phyloP scores from a whole-genome alignment of 306 rosid species.

The Comarum palustre region DNA sequence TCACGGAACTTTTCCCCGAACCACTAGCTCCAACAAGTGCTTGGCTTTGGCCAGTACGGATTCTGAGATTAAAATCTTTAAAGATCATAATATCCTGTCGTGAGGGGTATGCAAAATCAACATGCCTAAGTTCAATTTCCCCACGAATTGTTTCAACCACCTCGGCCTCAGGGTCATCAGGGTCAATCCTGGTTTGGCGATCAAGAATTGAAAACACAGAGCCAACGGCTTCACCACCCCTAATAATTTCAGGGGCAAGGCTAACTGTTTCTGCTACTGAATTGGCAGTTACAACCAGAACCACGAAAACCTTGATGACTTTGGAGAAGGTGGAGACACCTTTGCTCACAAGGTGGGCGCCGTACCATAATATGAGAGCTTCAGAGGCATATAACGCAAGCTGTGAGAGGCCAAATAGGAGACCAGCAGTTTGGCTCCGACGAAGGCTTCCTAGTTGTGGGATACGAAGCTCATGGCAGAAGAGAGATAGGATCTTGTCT shows the following conservation, averaged over 20 bases:
- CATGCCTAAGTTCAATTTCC: conserved; percentile 90
- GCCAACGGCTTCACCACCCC: conserved; percentile 94
- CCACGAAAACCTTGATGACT: conserved; percentile 90
- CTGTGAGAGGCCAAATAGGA: conserved; percentile 83
- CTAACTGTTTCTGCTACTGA: conserved; percentile 99
- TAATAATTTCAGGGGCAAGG: conserved; percentile 95
- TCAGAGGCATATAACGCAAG: conserved; percentile 87
- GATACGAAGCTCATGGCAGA: conserved; percentile 66
- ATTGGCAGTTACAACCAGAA: conserved; percentile 85
- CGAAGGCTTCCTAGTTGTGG: conserved; percentile 76
- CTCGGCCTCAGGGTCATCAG: conserved; percentile 84
- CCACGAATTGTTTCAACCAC: conserved; percentile 73
- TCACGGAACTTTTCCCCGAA: conserved; percentile 90
- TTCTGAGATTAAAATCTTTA: conserved; percentile 71
- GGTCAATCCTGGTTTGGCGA: conserved; percentile 73
- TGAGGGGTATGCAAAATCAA: conserved; percentile 89
- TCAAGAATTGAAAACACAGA: conserved; percentile 88
- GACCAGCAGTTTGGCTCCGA: conserved; percentile 77
- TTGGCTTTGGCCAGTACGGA: conserved; percentile 88
- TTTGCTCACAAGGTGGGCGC: conserved; percentile 78
- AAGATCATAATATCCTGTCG: conserved; percentile 89
- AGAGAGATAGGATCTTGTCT: conserved; percentile 67
- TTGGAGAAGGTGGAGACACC: conserved; percentile 86
- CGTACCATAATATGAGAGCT: conserved; percentile 90
- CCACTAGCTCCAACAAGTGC: conserved; percentile 99